These are phyloP conservation scores for Fraxinus velutina DNA, from an alignment of 305 asterid species.

Conservation along the genomic window DNA sequence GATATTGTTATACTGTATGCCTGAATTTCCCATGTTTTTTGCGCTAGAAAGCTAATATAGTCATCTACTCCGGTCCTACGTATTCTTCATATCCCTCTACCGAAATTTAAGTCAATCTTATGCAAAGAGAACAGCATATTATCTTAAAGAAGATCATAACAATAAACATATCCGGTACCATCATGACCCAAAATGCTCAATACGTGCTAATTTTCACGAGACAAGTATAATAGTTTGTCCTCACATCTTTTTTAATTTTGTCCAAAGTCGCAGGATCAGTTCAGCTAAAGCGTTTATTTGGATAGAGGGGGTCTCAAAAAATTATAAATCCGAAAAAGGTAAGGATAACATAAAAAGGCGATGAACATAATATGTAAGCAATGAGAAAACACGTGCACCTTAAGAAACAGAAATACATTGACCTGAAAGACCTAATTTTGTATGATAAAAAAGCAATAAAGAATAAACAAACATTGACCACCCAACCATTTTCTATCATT, in stretches of 20 bases:
- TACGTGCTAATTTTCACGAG: neutral
- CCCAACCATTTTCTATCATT: neutral
- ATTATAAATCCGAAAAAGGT: neutral
- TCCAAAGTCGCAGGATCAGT: neutral
- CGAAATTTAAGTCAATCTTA: neutral
- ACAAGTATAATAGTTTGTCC: neutral
- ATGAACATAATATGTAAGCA: neutral
- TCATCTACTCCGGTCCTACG: neutral
- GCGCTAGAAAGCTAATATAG: neutral
- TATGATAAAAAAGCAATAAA: neutral
- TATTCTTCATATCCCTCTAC: neutral
- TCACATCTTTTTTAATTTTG: neutral
- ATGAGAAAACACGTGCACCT: neutral
- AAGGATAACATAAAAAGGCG: neutral
- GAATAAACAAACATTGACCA: neutral
- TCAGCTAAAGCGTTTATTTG: neutral
- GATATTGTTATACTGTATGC: neutral
- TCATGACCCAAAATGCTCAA: neutral
- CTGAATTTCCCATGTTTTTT: neutral
- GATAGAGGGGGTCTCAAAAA: neutral
- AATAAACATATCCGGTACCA: neutral
- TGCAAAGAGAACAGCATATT: neutral
- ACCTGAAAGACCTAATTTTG: neutral
- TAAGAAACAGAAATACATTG: neutral
- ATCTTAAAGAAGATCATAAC: neutral